Evolutionary conservation across 2,329 filamentous ascomycete genomes (phyloP).

Genomic region (Daldinia sp.): DNA sequence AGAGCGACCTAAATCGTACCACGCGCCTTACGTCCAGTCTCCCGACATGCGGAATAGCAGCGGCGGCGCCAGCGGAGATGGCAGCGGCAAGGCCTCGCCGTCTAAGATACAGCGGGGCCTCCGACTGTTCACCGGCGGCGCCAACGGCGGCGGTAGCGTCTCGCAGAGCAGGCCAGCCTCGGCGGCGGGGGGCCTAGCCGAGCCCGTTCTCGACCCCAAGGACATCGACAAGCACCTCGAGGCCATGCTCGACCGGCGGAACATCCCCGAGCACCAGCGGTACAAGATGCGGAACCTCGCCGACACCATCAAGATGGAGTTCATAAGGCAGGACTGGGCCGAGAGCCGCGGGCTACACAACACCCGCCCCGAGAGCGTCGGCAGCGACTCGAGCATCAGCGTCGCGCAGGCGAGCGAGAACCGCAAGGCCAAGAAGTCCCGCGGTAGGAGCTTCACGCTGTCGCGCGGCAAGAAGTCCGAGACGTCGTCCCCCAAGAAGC

Average conservation of each 20-base stretch:
- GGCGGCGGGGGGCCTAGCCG: slow-evolving; percentile 58
- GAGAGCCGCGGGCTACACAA: slow-evolving; percentile 69
- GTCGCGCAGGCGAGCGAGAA: slow-evolving; percentile 53
- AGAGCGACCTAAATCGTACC: slow-evolving; percentile 65
- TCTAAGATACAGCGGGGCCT: slow-evolving; percentile 58
- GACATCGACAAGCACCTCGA: slow-evolving; percentile 70
- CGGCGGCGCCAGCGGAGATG: slow-evolving; percentile 40
- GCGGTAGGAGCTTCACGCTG: slow-evolving; percentile 84
- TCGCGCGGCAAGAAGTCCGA: slow-evolving; percentile 70
- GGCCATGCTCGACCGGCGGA: slow-evolving; percentile 81
- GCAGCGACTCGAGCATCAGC: slow-evolving; percentile 57
- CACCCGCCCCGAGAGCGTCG: slow-evolving; percentile 59
- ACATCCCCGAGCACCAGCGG: slow-evolving; percentile 92
- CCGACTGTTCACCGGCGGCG: slow-evolving; percentile 56
- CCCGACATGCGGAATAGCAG: slow-evolving; percentile 38
- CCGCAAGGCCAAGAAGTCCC: slow-evolving; percentile 67
- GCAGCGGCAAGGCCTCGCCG: slow-evolving; percentile 46
- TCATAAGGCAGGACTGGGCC: slow-evolving; percentile 89
- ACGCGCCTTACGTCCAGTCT: slow-evolving; percentile 52
- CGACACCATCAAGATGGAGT: slow-evolving; percentile 92
- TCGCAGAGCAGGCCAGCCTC: slow-evolving; percentile 56
- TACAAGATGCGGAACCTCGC: slow-evolving; percentile 94
- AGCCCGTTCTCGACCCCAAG: slow-evolving; percentile 64
- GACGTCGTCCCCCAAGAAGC: slow-evolving; percentile 78
- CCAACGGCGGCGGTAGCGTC: slow-evolving; percentile 54